phyloP scores from a whole-genome alignment of 2,329 filamentous ascomycete genomes.

The Cladosporium sp. region DNA sequence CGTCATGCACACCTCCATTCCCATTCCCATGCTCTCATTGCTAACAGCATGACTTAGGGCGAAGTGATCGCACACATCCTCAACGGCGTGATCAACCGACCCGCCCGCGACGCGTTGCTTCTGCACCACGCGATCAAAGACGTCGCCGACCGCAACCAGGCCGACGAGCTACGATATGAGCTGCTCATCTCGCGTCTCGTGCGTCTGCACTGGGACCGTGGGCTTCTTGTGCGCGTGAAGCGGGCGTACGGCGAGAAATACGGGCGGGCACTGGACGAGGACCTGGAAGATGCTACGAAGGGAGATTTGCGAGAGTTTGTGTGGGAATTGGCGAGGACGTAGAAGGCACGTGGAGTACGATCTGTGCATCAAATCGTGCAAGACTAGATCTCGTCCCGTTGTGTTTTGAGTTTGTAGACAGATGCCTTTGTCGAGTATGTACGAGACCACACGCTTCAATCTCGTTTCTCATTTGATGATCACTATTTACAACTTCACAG shows the following conservation, averaged over 20 bases:
- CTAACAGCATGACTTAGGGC: conserved; percentile 54
- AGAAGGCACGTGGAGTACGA: background rate
- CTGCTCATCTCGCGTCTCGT: conserved; percentile 84
- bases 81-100: conserved; percentile 93
- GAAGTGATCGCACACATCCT: conserved; percentile 93
- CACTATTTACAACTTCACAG: too few species aligned
- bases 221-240: conserved; percentile 77
- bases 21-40: background rate
- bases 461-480: too few species aligned
- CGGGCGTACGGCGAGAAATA: conserved; percentile 76
- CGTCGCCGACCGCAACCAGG: conserved; percentile 30
- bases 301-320: conserved; percentile 54
- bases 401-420: too few species aligned
- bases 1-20: conserved; percentile 38
- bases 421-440: too few species aligned
- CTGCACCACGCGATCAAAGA: conserved; percentile 80
- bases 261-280: conserved; percentile 66
- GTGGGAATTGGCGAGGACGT: conserved; percentile 23
- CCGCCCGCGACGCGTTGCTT: conserved; percentile 85
- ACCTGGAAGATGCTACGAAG: conserved; percentile 71
- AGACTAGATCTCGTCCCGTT: too few species aligned
- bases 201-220: conserved; percentile 85
- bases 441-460: too few species aligned
- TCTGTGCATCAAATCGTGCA: too few species aligned
- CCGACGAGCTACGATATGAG: conserved; percentile 64